Conservation (phyloP, 2,329 filamentous ascomycete species). For the Alternaria incomplexa region DNA sequence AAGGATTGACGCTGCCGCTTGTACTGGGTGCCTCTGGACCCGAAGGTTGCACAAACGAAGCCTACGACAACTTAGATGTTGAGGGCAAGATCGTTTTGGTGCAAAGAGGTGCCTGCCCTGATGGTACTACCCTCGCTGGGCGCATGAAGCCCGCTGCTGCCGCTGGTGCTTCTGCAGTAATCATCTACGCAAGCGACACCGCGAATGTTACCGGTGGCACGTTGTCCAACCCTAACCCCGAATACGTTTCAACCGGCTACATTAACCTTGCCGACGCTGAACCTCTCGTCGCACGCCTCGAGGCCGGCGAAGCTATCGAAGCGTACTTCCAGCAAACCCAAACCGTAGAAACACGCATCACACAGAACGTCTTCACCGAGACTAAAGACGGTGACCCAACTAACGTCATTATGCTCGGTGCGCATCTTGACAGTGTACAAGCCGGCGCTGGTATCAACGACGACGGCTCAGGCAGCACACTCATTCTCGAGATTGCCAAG, state of each 20-base stretch:
- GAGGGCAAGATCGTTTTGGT: constrained; percentile 51
- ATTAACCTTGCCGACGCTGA: constrained; percentile 54
- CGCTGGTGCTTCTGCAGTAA: constrained; percentile 51
- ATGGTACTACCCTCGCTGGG: constrained; percentile 50
- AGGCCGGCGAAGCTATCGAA: constrained; percentile 48
- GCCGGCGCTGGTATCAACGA: constrained; percentile 52
- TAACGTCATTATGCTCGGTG: constrained; percentile 49
- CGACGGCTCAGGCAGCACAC: constrained; percentile 48
- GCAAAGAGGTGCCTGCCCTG: constrained; percentile 50
- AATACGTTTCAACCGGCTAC: constrained; percentile 48
- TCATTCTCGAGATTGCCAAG: constrained; percentile 47
- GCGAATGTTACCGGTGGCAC: constrained; percentile 50
- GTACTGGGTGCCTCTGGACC: constrained; percentile 50
- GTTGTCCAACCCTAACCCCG: constrained; percentile 46
- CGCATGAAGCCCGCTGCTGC: constrained; percentile 50
- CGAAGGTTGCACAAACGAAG: constrained; percentile 49
- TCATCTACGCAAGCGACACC: constrained; percentile 51
- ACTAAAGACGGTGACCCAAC: constrained; percentile 46
- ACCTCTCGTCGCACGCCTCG: constrained; percentile 49
- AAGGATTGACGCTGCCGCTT: constrained; percentile 52
- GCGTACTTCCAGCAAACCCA: constrained; percentile 55
- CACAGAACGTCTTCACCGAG: constrained; percentile 52
- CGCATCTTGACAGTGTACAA: constrained; percentile 48
- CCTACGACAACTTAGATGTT: constrained; percentile 49
- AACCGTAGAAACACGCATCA: constrained; percentile 57